These are phyloP conservation scores for Trichophyton equinum DNA, from an alignment of 2,329 filamentous ascomycete genomes.

Conservation along the genomic window DNA sequence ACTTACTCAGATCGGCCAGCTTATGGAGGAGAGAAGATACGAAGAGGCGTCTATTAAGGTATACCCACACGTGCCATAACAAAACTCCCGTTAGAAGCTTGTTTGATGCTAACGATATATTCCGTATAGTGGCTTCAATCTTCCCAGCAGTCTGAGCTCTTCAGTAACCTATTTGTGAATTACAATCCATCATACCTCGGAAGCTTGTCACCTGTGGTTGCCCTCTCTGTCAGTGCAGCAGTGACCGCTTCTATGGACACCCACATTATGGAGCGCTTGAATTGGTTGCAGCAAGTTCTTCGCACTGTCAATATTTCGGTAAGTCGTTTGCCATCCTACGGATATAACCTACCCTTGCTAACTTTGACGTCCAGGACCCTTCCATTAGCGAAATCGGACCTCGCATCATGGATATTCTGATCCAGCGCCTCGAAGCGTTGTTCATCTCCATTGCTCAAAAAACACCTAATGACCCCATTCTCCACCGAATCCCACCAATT, in stretches of 20 bases:
- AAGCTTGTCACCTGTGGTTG: constrained; percentile 44
- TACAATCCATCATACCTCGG: constrained; percentile 45
- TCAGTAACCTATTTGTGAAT: constrained; percentile 48
- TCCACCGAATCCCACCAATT: constrained; percentile 40
- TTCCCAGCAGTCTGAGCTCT: constrained; percentile 45
- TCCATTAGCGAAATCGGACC: constrained; percentile 46
- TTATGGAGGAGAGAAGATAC: constrained; percentile 29
- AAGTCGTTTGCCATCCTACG: constrained; percentile 12
- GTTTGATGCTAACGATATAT: constrained; percentile 4
- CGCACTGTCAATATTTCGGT: constrained; percentile 42
- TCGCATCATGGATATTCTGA: constrained; percentile 48
- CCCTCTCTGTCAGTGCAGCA: constrained; percentile 50
- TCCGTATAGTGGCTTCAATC: constrained; percentile 48
- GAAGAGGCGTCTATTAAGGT: constrained; percentile 38
- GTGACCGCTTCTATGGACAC: constrained; percentile 45
- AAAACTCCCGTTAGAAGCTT: not conserved
- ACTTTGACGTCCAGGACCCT: constrained; percentile 28
- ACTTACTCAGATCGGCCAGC: constrained; percentile 28
- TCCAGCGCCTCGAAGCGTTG: constrained; percentile 43
- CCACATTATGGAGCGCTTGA: constrained; percentile 42
- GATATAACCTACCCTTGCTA: constrained; percentile 8
- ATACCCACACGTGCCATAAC: constrained; percentile 12
- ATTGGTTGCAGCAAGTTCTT: constrained; percentile 47
- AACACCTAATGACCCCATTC: constrained; percentile 39
- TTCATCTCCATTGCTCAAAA: constrained; percentile 46